Evolutionary conservation across 495 filamentous ascomycete species (phyloP), one percentile per base, ranked within the genome.

Genomic region (Penicillium manginii): DNA sequence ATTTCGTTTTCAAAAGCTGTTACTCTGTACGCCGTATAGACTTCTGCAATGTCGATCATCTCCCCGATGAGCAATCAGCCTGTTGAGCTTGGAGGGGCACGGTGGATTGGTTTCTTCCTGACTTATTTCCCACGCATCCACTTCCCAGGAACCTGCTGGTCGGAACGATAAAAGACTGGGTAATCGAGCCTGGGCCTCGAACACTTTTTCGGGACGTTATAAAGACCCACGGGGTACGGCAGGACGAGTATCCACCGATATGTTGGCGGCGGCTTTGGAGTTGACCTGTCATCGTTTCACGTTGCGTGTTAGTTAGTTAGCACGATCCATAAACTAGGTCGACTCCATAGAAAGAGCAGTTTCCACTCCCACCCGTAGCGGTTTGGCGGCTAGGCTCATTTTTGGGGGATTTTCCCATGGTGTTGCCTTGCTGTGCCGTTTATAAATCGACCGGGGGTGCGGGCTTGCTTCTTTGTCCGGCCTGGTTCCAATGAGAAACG

Each of bases 401-500:
- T 40, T 39, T 46, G 52, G 45, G 21, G 6, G 19, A 35, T 48
- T 29, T 29, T 5, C 3, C 26, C 52, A 33, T 29, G 39, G 35
- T 15, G 5, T 43, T 43, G 7, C 15, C 17, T 43, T 17, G 8
- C 40, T 43, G 40, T 43, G 26, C 29, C n/a, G 39, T 70, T 70
- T 50, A 51, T 66, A 70, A 68, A 35, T 61, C 51, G 57, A 67
- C 67, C 35, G 50, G 53, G 50, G 21, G 49, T 31, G 32, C 33
- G 59, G 55, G 33, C 58, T 58, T 23, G 40, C 32, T 64, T 62
- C 61, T 69, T 66, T 63, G 66, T 67, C 55, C 49, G 59, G 58
- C 10, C 67, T 61, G 58, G 62, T 64, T 64, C 64, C 55, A 72
- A 64, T 68, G 58, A 52, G 48, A 70, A 68, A 52, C 14, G 19